Evolutionary conservation across 495 filamentous ascomycete genomes (phyloP).

Genomic region (Penicillium atrosanguineum): DNA sequence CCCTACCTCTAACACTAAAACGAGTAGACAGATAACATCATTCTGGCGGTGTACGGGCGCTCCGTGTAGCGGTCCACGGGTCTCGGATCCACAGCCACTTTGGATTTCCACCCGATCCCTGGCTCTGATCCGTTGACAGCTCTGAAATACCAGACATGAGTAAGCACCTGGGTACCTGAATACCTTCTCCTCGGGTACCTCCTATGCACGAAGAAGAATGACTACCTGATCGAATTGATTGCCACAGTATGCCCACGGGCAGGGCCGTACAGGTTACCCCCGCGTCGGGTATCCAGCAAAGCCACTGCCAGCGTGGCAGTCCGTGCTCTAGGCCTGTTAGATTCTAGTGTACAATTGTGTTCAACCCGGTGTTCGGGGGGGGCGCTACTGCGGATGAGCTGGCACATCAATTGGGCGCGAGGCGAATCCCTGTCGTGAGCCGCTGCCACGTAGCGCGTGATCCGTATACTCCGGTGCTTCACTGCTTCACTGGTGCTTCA

Average conservation of each 20-base stretch:
- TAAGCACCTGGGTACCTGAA: too few relatives aligned
- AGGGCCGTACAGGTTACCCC: neutral
- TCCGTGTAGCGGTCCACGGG: neutral
- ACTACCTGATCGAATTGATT: neutral
- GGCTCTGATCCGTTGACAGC: neutral
- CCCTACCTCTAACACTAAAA: too few relatives aligned
- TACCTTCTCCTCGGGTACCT: too few relatives aligned
- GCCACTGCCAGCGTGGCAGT: conserved; percentile 30
- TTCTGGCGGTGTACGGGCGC: conserved; percentile 20
- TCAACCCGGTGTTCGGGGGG: neutral
- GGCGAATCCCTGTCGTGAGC: conserved; percentile 9
- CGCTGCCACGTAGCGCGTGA: conserved; percentile 25
- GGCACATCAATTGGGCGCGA: conserved; percentile 8
- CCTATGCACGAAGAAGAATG: neutral
- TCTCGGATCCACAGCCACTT: neutral
- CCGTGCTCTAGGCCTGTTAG: conserved; percentile 14
- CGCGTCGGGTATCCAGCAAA: conserved; percentile 3
- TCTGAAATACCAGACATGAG: neutral
- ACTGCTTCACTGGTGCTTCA: neutral
- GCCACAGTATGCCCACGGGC: neutral
- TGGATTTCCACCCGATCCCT: neutral
- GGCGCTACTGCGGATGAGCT: conserved; percentile 1
- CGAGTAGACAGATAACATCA: conserved; percentile 14
- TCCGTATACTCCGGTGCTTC: neutral
- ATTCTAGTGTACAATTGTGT: neutral